Percentiles rank a stretch among this genome's conserved stretches.
Conservation (phyloP, 805 yeast genomes). For the Schwanniomyces sp. region DNA sequence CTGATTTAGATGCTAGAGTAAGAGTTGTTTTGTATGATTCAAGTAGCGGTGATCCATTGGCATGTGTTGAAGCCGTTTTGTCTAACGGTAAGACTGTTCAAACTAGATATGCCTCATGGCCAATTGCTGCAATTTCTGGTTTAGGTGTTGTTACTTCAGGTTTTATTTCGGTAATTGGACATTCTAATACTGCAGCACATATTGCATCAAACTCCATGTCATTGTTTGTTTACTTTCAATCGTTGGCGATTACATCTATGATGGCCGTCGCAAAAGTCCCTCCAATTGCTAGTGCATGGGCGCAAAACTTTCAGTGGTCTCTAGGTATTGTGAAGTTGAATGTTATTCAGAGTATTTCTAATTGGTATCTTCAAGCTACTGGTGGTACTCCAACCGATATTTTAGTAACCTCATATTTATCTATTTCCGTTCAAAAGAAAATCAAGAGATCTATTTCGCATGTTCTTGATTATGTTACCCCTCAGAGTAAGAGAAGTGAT, state of each 20-base stretch:
- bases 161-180: conserved; percentile 81
- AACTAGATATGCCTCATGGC: conserved; percentile 92
- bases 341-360: conserved; percentile 80
- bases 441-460: conserved; percentile 25
- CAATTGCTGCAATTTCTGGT: conserved; percentile 89
- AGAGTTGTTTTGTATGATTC: conserved; percentile 63
- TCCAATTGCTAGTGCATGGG: conserved; percentile 98
- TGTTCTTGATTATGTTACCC: conserved; percentile 8
- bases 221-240: conserved; percentile 90
- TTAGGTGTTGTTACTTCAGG: conserved; percentile 87
- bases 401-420: conserved; percentile 61
- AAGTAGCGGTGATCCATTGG: conserved; percentile 53
- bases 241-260: conserved; percentile 89
- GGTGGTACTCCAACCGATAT: conserved; percentile 86
- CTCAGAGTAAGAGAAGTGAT: conserved; percentile 7
- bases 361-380: conserved; percentile 95
- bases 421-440: conserved; percentile 80
- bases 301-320: conserved; percentile 95
- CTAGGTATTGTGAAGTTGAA: conserved; percentile 79
- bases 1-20: conserved; percentile 92
- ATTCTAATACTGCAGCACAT: conserved; percentile 91
- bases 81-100: conserved; percentile 92
- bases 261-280: conserved; percentile 92
- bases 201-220: conserved; percentile 96
- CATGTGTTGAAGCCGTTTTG: conserved; percentile 88